Base-by-base conservation (phyloP, 2,329 filamentous ascomycete species). In the Neonectria magnoliae region DNA sequence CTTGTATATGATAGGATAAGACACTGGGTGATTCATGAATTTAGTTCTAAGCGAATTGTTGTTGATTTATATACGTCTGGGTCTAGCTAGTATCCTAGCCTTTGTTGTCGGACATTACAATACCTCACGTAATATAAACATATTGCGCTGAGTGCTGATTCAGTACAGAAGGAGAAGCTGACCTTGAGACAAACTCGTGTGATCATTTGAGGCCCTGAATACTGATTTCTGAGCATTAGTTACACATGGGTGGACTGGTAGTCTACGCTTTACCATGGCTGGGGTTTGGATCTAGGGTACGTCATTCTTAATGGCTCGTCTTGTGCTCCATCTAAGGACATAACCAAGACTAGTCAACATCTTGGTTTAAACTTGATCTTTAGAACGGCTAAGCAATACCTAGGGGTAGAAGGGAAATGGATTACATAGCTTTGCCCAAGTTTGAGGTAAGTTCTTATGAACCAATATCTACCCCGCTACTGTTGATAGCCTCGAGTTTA, bases 401-500 rank as follows among this genome's bases (percentile, higher is more conserved):
- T 2, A 22, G 42, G 20, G 10, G 1, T 1, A 8, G 41, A 5
- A 5, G 20, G 16, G 62, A 54, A 3, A 80, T 85, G 73, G 81
- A 85, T 61, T 87, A 82, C 64, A 73, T 76, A 68, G 77, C 81
- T n/a, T 75, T 88, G 47, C 85, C 85, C 11, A 88, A 88, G 71
- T 84, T 87, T 44, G 85, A 88, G 83, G 85, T 85, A 76, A 69
- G 42, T 29, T 0, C 2, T 3, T 5, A 3, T 13, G 13, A 33
- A 20, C 14, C 2, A 4, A 36, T 13, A 1, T 6, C 20, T 14
- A 14, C 29, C 31, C 14, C 20, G 44, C 57, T 22, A 6, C n/a
- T 7, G 7, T 7, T n/a, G 8, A 5, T 25, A 31, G 20, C 16
- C 38, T 41, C 33, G 5, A 16, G 4, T 36, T 16, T 36, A 13